Base-by-base conservation (phyloP, 116 monocot genomes). In the Cymodocea nodosa region DNA sequence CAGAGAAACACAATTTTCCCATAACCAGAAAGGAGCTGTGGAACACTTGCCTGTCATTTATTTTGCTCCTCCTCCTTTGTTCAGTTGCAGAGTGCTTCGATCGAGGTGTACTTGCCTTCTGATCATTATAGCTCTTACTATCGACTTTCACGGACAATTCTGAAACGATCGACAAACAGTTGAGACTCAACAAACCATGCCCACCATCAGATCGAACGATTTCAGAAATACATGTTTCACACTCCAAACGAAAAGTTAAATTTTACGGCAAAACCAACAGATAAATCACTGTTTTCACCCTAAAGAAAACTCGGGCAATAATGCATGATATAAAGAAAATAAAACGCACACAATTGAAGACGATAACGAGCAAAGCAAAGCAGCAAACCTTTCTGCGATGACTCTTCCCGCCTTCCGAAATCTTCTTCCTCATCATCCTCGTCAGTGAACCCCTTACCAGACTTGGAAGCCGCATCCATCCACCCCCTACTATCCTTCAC, bases 81-180 rank as follows among this genome's bases (percentile, higher is more conserved):
- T 92, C 92, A 0, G 87, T 87, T 30, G 87, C 92, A 8, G 92
- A 92, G 59, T 92, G 92, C 78, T 92, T 92, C 2, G 87, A 92
- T 59, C 87, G 67, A 4, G 92, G 92, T 17, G 87, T 85, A 52
- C 67, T 65, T 16, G 80, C 69, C 71, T 71, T 76, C 72, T 82
- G 82, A 67, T 92, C 76, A 14, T 49, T 70, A 50, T 60, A 56
- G 59, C 70, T 72, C 44, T 74, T 82, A 7, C 76, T 70, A 49
- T 87, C 91, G 22, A 73, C 59, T 63, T 66, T 87, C 56, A 75
- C 71, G 0, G 62, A 77, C 65, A 87, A 62, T 18, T 62, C 62
- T 62, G 62, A 36, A 60, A 60, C 30, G n/a, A 8, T 12, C 44
- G 11, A 44, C 44, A 44, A 44, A 44, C 44, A 44, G 12, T 44